Base-by-base conservation (phyloP, 805 yeast genomes). In the Candida incommunis region DNA sequence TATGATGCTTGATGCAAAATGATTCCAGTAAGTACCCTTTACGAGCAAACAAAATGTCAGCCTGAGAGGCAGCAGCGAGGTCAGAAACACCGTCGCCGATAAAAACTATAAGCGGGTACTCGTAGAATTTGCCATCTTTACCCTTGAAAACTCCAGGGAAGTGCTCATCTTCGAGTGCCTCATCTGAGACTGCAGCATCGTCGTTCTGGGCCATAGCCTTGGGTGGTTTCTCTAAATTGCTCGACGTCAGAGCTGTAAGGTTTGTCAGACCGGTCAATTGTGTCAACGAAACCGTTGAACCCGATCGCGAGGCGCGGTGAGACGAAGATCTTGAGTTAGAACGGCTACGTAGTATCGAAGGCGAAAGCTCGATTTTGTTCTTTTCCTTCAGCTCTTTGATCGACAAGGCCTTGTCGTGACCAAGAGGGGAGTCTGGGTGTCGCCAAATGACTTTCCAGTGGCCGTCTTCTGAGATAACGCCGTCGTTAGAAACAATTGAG, bases 21-120 rank as follows among this genome's bases (percentile, higher is more conserved):
- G 62, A 54, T 55, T 67, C 71, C 23, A 67, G 57, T 23, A 61
- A 58, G 41, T 64, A 59, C 15, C 70, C 70, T 25, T 58, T 57
- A 46, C 71, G 64, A 22, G 71, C 71, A 52, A 67, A 67, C 44
- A 67, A 53, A 34, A 67, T 63, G 43, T 67, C 71, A 4, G 71
- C 70, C 51, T 65, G 65, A 21, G 62, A 54, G 3, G 71, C 71
- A 11, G 71, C 71, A 7, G 71, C 68, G 24, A 67, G 54, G 45
- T 67, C 71, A n/a, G 68, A 67, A 23, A 75, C 71, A 3, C 82
- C 82, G 34, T 75, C 72, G 7, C 82, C 81, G 47, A 76, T 64
- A 25, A 77, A 75, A 11, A 61, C 61, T 23, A 76, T 54, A 45
- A 72, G 60, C 0, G 80, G 80, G 43, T 68, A 70, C 37, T 31